These are phyloP conservation scores for Pharnaceum exiguum DNA, from an alignment of 148 eudicot species.

Conservation along the genomic window DNA sequence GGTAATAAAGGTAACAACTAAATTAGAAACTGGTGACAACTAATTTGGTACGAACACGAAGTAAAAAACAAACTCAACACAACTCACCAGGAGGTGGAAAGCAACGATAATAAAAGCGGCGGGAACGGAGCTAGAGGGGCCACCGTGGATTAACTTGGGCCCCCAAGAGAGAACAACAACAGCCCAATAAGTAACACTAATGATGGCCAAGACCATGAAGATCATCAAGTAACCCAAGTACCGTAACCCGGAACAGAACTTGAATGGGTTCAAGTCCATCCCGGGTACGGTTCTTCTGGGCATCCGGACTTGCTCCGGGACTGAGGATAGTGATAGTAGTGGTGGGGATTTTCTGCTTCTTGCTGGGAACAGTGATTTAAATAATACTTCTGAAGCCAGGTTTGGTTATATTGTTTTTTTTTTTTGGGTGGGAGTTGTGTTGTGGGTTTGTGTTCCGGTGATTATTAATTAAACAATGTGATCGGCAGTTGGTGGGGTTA, in stretches of 20 bases:
- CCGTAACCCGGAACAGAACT: constrained; percentile 63
- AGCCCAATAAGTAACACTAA: constrained; percentile 60
- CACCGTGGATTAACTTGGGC: constrained; percentile 57
- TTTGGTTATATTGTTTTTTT: background rate
- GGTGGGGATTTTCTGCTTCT: constrained; percentile 27
- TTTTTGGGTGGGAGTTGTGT: background rate
- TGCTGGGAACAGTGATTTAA: constrained; percentile 37
- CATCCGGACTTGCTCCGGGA: constrained; percentile 20
- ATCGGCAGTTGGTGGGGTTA: no score
- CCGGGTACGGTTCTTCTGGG: constrained; percentile 8
- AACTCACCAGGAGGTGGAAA: constrained; percentile 67
- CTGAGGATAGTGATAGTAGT: constrained; percentile 18
- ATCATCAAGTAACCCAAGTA: constrained; percentile 73
- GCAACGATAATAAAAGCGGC: constrained; percentile 39
- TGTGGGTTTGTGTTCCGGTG: no score
- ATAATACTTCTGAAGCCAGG: constrained; percentile 45
- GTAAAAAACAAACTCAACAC: background rate
- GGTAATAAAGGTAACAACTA: no score
- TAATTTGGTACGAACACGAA: no score
- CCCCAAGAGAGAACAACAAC: constrained; percentile 67
- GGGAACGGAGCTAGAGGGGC: constrained; percentile 23
- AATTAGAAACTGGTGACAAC: no score
- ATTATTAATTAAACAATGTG: no score
- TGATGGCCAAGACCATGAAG: constrained; percentile 48
- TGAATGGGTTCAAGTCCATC: constrained; percentile 62